phyloP scores from a whole-genome alignment of 495 filamentous ascomycete species.

The Neurospora pannonica region DNA sequence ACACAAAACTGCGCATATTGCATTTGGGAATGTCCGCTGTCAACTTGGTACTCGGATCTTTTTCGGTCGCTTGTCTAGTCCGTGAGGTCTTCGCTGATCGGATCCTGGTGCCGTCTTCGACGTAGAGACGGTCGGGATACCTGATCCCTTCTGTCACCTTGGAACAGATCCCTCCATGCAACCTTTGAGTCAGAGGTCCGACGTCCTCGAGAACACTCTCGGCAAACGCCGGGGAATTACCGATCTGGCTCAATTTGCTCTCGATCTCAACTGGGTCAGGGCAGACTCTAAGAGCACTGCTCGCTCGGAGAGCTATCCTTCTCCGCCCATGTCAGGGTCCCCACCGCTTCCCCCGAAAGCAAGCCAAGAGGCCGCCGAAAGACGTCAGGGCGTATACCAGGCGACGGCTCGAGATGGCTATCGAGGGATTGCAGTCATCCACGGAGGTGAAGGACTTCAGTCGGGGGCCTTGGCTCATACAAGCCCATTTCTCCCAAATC shows the following conservation, averaged over 20 bases:
- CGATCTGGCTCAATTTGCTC: slow-evolving; percentile 57
- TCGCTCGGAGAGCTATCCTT: slow-evolving; percentile 58
- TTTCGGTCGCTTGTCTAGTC: slow-evolving; percentile 17
- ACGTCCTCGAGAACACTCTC: slow-evolving; percentile 40
- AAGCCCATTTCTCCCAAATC: slow-evolving; percentile 28
- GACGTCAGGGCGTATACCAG: slow-evolving; percentile 42
- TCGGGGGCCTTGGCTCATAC: slow-evolving; percentile 22
- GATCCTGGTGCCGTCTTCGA: slow-evolving; percentile 6
- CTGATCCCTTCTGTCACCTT: slow-evolving; percentile 16
- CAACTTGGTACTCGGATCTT: slow-evolving; percentile 13
- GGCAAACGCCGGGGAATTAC: slow-evolving; percentile 52
- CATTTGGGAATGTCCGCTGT: slow-evolving; percentile 23
- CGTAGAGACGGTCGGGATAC: slow-evolving; percentile 19
- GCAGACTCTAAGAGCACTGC: slow-evolving; percentile 58
- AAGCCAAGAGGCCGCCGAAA: slow-evolving; percentile 50
- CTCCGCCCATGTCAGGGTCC: slow-evolving; percentile 81
- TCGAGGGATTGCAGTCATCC: slow-evolving; percentile 30
- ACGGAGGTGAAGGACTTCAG: slow-evolving; percentile 31
- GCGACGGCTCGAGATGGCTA: slow-evolving; percentile 39
- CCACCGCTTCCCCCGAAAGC: slow-evolving; percentile 58
- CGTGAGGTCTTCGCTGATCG: slow-evolving; percentile 10
- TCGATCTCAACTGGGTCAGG: slow-evolving; percentile 59
- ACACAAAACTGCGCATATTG: slow-evolving; percentile 1
- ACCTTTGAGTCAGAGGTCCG: slow-evolving; percentile 31
- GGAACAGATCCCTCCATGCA: slow-evolving; percentile 37